Evolutionary conservation across 495 filamentous ascomycete genomes (phyloP), one percentile per base, ranked within the genome.

Genomic region (Poronia punctata): DNA sequence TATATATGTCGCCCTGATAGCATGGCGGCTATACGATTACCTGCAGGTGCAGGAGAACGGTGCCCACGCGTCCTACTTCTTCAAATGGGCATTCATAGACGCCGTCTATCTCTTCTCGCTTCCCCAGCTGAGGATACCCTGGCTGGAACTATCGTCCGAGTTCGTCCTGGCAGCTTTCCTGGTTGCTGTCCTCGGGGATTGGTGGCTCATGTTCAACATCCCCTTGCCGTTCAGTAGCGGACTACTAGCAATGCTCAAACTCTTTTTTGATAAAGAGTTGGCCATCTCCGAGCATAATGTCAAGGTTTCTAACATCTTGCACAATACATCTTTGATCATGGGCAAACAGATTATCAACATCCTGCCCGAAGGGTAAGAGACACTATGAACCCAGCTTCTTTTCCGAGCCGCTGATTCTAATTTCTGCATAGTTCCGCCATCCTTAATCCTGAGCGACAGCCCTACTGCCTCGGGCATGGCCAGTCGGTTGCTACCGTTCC

Each of bases 341-440:
- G 92, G 92, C 56, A 89, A 86, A 57, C 87, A 95, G 64, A 90
- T 94, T 46, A 88, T 98, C 54, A 88, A 98, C 54, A 93, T 97
- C 57, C 69, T 98, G 19, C 92, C 92, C 2, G 92, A 98, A 72
- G 92, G 92, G 79, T 89, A 60, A 53, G 80, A 65, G 14, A 21
- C 17, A 17, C 32, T 14, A 5, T 14, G n/a, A 12, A 23, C 7
- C 41, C 40, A 24, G 18, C 9, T 19, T 33, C n/a, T 16, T 3
- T 24, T 18, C 22, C n/a, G 15, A 25, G 24, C 14, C 20, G 18
- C 49, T 59, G 27, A 60, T 50, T 29, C 48, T 45, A 22, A 35
- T 28, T 22, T 1, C 25, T 44, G 30, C 29, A n/a, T 53, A 89
- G 86, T 3, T 93, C 88, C 42, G 92, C 85, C 9, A 69, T 83